These are phyloP conservation scores for Geranium rotundifolium DNA, from an alignment of 345 rosid species.

Conservation along the genomic window DNA sequence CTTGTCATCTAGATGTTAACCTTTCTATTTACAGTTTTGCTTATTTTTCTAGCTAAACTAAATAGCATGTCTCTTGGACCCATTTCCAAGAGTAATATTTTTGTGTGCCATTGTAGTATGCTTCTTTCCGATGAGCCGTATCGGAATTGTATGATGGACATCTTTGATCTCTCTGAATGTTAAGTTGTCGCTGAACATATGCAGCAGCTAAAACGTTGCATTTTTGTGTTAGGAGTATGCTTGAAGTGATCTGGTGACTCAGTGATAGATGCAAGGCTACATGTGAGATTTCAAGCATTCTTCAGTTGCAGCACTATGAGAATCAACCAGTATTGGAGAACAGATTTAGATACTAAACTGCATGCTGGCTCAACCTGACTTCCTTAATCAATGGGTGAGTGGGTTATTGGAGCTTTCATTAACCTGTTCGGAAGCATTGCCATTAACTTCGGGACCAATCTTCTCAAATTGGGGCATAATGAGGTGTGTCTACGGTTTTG, in stretches of 20 bases:
- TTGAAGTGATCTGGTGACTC: background rate
- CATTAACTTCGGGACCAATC: conserved; percentile 98
- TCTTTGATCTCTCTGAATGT: background rate
- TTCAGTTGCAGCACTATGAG: conserved; percentile 5
- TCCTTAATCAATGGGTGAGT: conserved; percentile 79
- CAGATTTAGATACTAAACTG: conserved; percentile 18
- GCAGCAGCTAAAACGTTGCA: background rate
- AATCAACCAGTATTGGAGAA: conserved; percentile 2
- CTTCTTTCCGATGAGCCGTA: background rate
- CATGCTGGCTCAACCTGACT: conserved; percentile 22
- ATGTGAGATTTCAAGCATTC: background rate
- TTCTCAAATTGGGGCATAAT: conserved; percentile 89
- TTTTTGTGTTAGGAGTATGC: background rate
- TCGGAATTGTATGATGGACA: background rate
- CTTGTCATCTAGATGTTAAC: background rate
- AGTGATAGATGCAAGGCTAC: background rate
- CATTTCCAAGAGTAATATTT: too few relatives aligned
- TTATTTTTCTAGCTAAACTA: too few relatives aligned
- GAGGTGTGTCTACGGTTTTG: conserved; percentile 35
- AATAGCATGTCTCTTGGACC: too few relatives aligned
- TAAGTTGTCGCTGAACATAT: background rate
- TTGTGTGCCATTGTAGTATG: too few relatives aligned
- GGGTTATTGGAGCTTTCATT: conserved; percentile 96
- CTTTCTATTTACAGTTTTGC: too few relatives aligned
- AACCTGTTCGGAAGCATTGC: conserved; percentile 93